Base-by-base conservation (phyloP, 768 basidiomycete species). In the Leccinum aurantiacum region DNA sequence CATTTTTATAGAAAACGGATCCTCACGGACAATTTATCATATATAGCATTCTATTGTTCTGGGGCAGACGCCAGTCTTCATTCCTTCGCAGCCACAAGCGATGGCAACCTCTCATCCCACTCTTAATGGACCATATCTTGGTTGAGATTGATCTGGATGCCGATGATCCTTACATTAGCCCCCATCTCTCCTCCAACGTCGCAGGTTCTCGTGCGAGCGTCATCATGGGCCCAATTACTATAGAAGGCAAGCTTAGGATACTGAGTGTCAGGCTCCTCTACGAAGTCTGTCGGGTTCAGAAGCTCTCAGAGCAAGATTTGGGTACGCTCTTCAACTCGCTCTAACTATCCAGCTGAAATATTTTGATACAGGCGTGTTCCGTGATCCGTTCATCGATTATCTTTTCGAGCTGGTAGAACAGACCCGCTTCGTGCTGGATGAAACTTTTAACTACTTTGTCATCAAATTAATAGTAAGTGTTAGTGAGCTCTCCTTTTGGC, bases 361-460 rank as follows among this genome's bases (percentile, higher is more conserved):
- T 33, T 17, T 41, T 48, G 31, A 48, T 44, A 4, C 65, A 96
- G 94, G 81, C 44, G 79, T 89, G 51, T 98, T 97, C 69, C 81
- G 84, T 63, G 91, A 96, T 63, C 53, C 77, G 0, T 97, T 98
- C 72, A 87, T 99, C 51, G 91, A 95, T 61, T 84, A 88, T 67
- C 75, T 99, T 50, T 96, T 97, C 66, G 91, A 96, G 54, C 83
- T 98, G 47, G 93, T 99, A 41, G 97, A 99, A 71, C 86, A 90
- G 65, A 98, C 97, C 0, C 81, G 91, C 50, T 82, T 89, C 63
- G 85, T 91, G 77, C 84, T 86, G 2, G 95, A 98, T 67, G 97
- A 99, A 61, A 85, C 88, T 0, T 89, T 98, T 75, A 98, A 98
- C 69, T 98, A 98, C 71, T 88, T 91, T 1, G 88, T 98, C 38